Evolutionary conservation across 805 yeast genomes (phyloP), one percentile per base, ranked within the genome.

Genomic region (Yarrowia osloensis): DNA sequence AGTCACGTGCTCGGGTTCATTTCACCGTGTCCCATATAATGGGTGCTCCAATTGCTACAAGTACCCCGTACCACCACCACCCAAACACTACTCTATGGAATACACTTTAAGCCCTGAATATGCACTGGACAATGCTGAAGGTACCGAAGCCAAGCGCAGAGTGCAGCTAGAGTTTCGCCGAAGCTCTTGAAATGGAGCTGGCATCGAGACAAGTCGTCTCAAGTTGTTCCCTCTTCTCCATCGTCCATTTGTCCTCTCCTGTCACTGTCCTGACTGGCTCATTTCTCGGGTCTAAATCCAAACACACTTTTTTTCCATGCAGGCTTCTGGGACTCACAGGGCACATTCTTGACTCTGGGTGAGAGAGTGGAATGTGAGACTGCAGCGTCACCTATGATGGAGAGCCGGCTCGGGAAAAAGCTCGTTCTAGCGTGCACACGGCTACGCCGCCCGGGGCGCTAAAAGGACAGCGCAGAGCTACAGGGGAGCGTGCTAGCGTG

Each of bases 71-170:
- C 13, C 13, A 33, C 35, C 35, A 9, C 17, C 35, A 12, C 17
- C 22, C 3, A 39, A n/a, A 35, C 8, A 17, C 21, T 44, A 24
- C 29, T 44, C 29, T 28, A 28, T 47, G 54, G 11, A 47, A 47
- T 47, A 47, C 54, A 47, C 54, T 47, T 47, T 47, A 47, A 47
- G 54, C 54, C 54, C 54, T 47, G 54, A 47, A 44, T 29, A 47
- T 47, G 54, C 54, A 47, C 52, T 12, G n/a, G 21, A 19, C 31
- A 24, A 28, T 47, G 54, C 3, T 11, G 24, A 47, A 47, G 52
- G 31, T 42, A 42, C 21, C 31, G 33, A 28, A 28, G 35, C 54
- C 54, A 28, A 29, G 54, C 31, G 3, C 4, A 5, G 19, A 11
- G 33, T 17, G 54, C 9, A 47, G 35, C 24, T 47, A 28, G 37